Evolutionary conservation across 768 basidiomycete species (phyloP).

Genomic region (Fibroporia radiculosa): DNA sequence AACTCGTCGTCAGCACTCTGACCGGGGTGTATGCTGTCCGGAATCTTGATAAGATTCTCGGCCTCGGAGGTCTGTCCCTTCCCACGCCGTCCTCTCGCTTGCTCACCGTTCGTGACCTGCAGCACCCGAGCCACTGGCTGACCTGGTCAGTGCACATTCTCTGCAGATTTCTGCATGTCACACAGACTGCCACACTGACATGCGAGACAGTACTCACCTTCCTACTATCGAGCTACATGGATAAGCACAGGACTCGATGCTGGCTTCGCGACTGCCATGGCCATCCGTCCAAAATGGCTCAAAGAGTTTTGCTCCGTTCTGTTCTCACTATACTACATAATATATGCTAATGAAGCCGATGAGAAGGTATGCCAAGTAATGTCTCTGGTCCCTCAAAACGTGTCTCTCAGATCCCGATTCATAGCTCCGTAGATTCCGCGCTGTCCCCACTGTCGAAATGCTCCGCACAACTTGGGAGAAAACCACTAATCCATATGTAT

Average conservation of each 20-base stretch:
- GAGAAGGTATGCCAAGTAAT: slow-evolving; percentile 63
- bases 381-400: background rate
- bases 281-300: slow-evolving; percentile 86
- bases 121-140: slow-evolving; percentile 92
- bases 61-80: slow-evolving; percentile 63
- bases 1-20: slow-evolving; percentile 80
- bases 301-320: slow-evolving; percentile 79
- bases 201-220: slow-evolving; percentile 66
- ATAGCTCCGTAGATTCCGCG: slow-evolving; percentile 85
- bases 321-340: slow-evolving; percentile 86
- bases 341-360: slow-evolving; percentile 85
- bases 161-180: background rate
- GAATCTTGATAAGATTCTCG: slow-evolving; percentile 81
- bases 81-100: background rate
- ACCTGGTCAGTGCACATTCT: slow-evolving; percentile 63
- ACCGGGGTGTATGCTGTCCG: slow-evolving; percentile 78
- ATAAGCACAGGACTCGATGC: slow-evolving; percentile 92
- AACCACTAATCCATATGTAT: slow-evolving; percentile 85
- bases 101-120: slow-evolving; percentile 8
- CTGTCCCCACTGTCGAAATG: slow-evolving; percentile 95
- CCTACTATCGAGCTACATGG: slow-evolving; percentile 96
- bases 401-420: background rate
- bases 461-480: slow-evolving; percentile 96
- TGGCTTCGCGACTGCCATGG: slow-evolving; percentile 94
- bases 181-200: slow-evolving; percentile 4